A percentile compares a stretch with the other conserved stretches of the same genome.
Conservation (phyloP, 1,139 yeast species). For the Keqinozyma sinolaborantium region DNA sequence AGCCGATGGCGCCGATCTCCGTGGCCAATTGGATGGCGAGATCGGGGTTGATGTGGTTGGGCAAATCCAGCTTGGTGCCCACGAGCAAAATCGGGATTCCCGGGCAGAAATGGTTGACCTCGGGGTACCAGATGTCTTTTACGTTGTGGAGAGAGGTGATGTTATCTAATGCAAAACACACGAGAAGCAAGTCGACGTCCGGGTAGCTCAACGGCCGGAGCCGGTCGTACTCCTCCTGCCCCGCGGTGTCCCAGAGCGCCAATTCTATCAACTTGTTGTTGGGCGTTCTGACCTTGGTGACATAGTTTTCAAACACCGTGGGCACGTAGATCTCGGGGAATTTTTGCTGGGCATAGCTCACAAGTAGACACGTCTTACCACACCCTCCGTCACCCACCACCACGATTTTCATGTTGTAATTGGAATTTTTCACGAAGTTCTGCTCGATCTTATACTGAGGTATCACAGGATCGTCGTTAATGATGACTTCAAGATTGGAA, state of each 20-base stretch:
- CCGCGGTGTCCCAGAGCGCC: slow-evolving; percentile 92
- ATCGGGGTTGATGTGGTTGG: slow-evolving; percentile 38
- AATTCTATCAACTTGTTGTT: slow-evolving; percentile 54
- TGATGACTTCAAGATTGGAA: slow-evolving; percentile 22
- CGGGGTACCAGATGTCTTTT: slow-evolving; percentile 83
- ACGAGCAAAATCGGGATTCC: slow-evolving; percentile 72
- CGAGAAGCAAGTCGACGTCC: slow-evolving; percentile 69
- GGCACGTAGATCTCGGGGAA: slow-evolving; percentile 85
- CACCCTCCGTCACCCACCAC: slow-evolving; percentile 96
- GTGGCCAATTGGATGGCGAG: slow-evolving; percentile 56
- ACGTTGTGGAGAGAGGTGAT: slow-evolving; percentile 67
- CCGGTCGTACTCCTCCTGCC: slow-evolving; percentile 89
- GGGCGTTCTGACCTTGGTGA: slow-evolving; percentile 60
- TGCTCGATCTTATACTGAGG: slow-evolving; percentile 35
- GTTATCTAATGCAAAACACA: slow-evolving; percentile 73
- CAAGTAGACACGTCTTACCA: slow-evolving; percentile 85
- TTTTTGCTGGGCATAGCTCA: slow-evolving; percentile 75
- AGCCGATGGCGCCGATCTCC: slow-evolving; percentile 71
- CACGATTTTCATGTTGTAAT: slow-evolving; percentile 59
- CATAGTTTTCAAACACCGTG: slow-evolving; percentile 83
- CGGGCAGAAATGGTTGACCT: slow-evolving; percentile 79
- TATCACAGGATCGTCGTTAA: slow-evolving; percentile 36
- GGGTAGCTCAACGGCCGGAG: slow-evolving; percentile 81
- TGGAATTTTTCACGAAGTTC: slow-evolving; percentile 27
- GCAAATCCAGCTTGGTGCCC: slow-evolving; percentile 74